Evolutionary conservation across 2,329 filamentous ascomycete species (phyloP).

Genomic region (Trichoderma semiorbis): DNA sequence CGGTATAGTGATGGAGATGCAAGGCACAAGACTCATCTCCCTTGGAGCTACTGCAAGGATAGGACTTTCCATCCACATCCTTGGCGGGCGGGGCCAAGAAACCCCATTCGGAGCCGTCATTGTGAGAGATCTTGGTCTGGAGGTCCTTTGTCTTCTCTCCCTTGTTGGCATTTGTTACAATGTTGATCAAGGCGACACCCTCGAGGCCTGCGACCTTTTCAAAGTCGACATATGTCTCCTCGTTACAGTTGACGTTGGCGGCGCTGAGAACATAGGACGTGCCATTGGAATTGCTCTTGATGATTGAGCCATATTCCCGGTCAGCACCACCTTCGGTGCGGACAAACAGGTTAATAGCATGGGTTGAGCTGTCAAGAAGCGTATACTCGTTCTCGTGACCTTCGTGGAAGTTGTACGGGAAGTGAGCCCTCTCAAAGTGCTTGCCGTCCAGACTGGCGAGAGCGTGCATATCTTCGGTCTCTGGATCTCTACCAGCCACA

Average conservation of each 20-base stretch:
- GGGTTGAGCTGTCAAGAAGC: slow-evolving; percentile 89
- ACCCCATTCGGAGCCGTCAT: slow-evolving; percentile 87
- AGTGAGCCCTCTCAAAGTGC: slow-evolving; percentile 76
- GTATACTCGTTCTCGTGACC: slow-evolving; percentile 81
- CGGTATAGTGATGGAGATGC: slow-evolving; percentile 94
- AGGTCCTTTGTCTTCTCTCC: slow-evolving; percentile 79
- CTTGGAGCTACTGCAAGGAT: slow-evolving; percentile 59
- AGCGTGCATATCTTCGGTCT: slow-evolving; percentile 67
- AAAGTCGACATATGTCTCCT: slow-evolving; percentile 80
- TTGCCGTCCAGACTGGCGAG: slow-evolving; percentile 82
- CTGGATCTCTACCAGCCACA: slow-evolving; percentile 70
- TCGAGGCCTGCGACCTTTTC: slow-evolving; percentile 93
- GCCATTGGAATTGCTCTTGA: slow-evolving; percentile 98
- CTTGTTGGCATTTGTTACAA: slow-evolving; percentile 71
- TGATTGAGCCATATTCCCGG: slow-evolving; percentile 75
- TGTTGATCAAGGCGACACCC: slow-evolving; percentile 83
- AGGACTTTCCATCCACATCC: slow-evolving; percentile 68
- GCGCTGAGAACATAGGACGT: slow-evolving; percentile 90
- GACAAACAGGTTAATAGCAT: slow-evolving; percentile 91
- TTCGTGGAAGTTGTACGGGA: slow-evolving; percentile 80
- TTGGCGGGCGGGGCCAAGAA: slow-evolving; percentile 68
- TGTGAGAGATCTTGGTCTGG: slow-evolving; percentile 91
- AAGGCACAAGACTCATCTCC: slow-evolving; percentile 71
- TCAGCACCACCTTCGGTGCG: slow-evolving; percentile 65
- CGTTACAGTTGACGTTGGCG: slow-evolving; percentile 75